These are phyloP conservation scores for Pyrenophora seminiperda DNA, from an alignment of 2,329 filamentous ascomycete species.

Conservation along the genomic window DNA sequence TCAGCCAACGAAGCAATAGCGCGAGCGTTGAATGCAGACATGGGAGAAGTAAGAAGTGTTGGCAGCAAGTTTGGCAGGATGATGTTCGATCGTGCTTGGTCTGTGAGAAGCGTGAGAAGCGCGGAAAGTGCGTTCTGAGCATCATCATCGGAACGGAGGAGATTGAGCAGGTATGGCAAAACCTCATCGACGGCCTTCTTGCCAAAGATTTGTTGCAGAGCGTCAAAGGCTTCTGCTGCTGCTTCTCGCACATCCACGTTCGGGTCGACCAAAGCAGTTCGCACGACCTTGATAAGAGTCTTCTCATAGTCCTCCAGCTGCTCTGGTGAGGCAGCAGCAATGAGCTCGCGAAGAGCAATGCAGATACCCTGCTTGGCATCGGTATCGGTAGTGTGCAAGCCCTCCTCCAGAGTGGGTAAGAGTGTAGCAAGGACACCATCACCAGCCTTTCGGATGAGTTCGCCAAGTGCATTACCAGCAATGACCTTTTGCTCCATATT, in stretches of 20 bases:
- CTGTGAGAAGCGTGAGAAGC: slow-evolving; percentile 89
- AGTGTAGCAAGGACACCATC: slow-evolving; percentile 88
- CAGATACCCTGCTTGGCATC: slow-evolving; percentile 98
- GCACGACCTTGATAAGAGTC: slow-evolving; percentile 90
- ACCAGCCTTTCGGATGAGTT: slow-evolving; percentile 95
- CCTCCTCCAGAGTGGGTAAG: slow-evolving; percentile 89
- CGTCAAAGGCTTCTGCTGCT: slow-evolving; percentile 95
- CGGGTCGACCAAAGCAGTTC: slow-evolving; percentile 87
- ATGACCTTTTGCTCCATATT: slow-evolving; percentile 99
- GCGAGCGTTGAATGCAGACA: slow-evolving; percentile 92
- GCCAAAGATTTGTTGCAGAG: slow-evolving; percentile 88
- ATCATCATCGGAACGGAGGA: slow-evolving; percentile 83
- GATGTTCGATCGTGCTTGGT: slow-evolving; percentile 90
- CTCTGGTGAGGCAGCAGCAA: slow-evolving; percentile 84
- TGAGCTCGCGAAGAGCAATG: slow-evolving; percentile 91
- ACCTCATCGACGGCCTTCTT: slow-evolving; percentile 96
- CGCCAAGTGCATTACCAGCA: slow-evolving; percentile 93
- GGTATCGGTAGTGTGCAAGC: slow-evolving; percentile 85
- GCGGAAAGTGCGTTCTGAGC: slow-evolving; percentile 92
- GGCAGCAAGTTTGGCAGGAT: slow-evolving; percentile 96
- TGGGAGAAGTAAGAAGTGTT: slow-evolving; percentile 85
- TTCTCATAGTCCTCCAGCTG: slow-evolving; percentile 93
- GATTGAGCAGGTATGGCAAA: slow-evolving; percentile 84
- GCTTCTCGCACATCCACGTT: slow-evolving; percentile 91
- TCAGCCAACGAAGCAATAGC: slow-evolving; percentile 90